phyloP scores from a whole-genome alignment of 805 yeast genomes.

The Hanseniaspora occidentalis region DNA sequence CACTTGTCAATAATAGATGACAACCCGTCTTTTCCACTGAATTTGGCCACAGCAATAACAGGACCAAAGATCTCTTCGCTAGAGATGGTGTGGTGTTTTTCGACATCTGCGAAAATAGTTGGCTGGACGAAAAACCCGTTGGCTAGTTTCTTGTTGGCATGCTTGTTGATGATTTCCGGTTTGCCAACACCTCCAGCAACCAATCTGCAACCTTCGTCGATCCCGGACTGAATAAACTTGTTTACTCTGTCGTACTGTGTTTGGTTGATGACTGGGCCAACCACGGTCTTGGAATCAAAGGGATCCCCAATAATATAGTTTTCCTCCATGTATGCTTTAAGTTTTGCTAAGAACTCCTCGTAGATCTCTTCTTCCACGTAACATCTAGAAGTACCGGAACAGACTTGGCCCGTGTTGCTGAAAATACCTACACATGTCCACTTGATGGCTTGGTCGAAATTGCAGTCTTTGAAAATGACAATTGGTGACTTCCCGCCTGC shows the following conservation, averaged over 20 bases:
- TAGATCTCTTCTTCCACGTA: conserved; percentile 44
- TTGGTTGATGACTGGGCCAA: conserved; percentile 54
- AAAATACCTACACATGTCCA: conserved; percentile 58
- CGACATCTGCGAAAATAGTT: conserved; percentile 62
- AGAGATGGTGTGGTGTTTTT: conserved; percentile 50
- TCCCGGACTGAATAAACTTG: conserved; percentile 33
- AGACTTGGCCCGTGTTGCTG: conserved; percentile 55
- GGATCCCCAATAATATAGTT: conserved; percentile 44
- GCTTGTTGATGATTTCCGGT: conserved; percentile 21
- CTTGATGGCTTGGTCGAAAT: conserved; percentile 50
- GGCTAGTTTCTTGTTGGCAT: conserved; percentile 10
- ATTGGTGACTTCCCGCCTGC: conserved; percentile 67
- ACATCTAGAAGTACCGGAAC: conserved; percentile 55
- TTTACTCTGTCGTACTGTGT: conserved; percentile 41
- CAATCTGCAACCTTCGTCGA: conserved; percentile 36
- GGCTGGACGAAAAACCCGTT: conserved; percentile 63
- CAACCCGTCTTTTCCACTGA: conserved; percentile 49
- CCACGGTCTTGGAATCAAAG: conserved; percentile 33
- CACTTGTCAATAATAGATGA: conserved; percentile 44
- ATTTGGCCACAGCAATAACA: conserved; percentile 58
- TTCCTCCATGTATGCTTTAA: conserved; percentile 32
- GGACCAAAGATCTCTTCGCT: conserved; percentile 86
- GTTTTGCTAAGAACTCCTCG: conserved; percentile 37
- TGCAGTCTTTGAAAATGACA: conserved; percentile 50
- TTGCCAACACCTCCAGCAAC: conserved; percentile 29